These are phyloP conservation scores for Infundibulicybe gibba DNA, from an alignment of 768 basidiomycete genomes.

Conservation along the genomic window DNA sequence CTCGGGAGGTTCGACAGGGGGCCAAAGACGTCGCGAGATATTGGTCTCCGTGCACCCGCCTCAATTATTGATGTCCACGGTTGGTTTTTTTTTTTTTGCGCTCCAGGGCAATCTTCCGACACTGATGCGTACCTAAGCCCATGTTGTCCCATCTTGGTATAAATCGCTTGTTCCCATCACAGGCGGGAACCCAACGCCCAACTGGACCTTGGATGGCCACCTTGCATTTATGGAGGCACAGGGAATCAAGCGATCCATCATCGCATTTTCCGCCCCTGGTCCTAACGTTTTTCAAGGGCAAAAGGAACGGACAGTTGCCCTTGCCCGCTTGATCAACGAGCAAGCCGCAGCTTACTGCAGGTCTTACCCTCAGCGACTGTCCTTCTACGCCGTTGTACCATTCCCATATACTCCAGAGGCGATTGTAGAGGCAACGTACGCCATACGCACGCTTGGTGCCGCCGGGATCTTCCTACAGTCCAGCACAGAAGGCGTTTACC, in stretches of 20 bases:
- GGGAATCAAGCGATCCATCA: slow-evolving; percentile 23
- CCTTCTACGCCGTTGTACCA: slow-evolving; percentile 30
- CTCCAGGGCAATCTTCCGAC: too few species aligned
- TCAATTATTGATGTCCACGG: slow-evolving; percentile 27
- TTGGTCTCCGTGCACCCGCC: slow-evolving; percentile 11
- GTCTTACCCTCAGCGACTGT: slow-evolving; percentile 20
- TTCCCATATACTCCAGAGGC: slow-evolving; percentile 29
- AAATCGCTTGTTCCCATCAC: slow-evolving; percentile 19
- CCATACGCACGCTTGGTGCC: slow-evolving; percentile 26
- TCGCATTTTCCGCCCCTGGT: slow-evolving; percentile 28
- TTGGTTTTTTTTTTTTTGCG: slow-evolving; percentile 2
- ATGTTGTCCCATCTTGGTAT: slow-evolving; percentile 29
- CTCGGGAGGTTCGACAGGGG: slow-evolving; percentile 6
- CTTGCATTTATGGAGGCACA: slow-evolving; percentile 27
- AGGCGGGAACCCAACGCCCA: slow-evolving; percentile 25
- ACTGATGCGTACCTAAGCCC: slow-evolving; percentile 12
- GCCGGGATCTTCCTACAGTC: slow-evolving; percentile 27
- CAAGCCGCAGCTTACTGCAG: slow-evolving; percentile 28
- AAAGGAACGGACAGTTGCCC: slow-evolving; percentile 22
- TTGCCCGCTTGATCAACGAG: slow-evolving; percentile 32
- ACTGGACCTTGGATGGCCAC: slow-evolving; percentile 23
- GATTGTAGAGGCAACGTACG: slow-evolving; percentile 26
- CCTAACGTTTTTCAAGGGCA: slow-evolving; percentile 26
- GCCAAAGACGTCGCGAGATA: not conserved
- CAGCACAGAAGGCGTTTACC: slow-evolving; percentile 28